Evolutionary conservation across 2,329 filamentous ascomycete genomes (phyloP).

Genomic region (Aspergillaceae sp.): DNA sequence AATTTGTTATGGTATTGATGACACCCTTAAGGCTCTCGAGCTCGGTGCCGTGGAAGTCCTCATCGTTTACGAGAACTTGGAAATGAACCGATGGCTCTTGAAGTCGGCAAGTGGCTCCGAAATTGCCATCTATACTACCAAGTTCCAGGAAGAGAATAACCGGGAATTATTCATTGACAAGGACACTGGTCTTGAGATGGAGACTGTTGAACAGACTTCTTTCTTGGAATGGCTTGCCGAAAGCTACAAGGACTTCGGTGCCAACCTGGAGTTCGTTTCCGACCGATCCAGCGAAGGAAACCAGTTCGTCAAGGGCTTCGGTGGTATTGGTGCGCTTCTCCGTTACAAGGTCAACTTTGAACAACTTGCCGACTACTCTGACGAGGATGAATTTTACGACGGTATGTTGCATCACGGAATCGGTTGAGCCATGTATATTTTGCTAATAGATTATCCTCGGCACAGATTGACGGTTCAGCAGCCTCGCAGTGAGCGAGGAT

Average conservation of each 20-base stretch:
- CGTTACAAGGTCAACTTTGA: slow-evolving; percentile 99
- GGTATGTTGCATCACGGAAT: slow-evolving; percentile 32
- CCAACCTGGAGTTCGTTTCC: slow-evolving; percentile 91
- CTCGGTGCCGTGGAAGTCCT: slow-evolving; percentile 88
- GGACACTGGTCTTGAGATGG: slow-evolving; percentile 95
- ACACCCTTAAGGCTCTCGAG: slow-evolving; percentile 93
- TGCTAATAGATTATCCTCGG: slow-evolving; percentile 2
- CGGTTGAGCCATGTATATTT: not conserved
- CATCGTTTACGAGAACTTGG: slow-evolving; percentile 95
- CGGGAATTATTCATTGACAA: slow-evolving; percentile 89
- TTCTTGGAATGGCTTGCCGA: slow-evolving; percentile 99
- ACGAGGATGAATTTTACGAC: slow-evolving; percentile 90
- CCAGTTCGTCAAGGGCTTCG: slow-evolving; percentile 99
- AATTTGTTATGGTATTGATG: slow-evolving; percentile 95
- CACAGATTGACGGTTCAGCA: slow-evolving; percentile 78
- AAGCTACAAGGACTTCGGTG: slow-evolving; percentile 96
- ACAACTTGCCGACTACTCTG: slow-evolving; percentile 84
- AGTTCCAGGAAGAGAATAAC: slow-evolving; percentile 70
- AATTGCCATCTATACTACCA: slow-evolving; percentile 76
- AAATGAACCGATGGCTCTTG: slow-evolving; percentile 83
- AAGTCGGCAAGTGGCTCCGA: slow-evolving; percentile 69
- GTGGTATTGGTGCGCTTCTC: slow-evolving; percentile 93
- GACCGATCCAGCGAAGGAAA: slow-evolving; percentile 97
- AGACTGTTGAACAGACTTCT: slow-evolving; percentile 73
- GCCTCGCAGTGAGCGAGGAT: slow-evolving; percentile 85